phyloP scores from a whole-genome alignment of 345 rosid genomes.

The Camelina hispida region DNA sequence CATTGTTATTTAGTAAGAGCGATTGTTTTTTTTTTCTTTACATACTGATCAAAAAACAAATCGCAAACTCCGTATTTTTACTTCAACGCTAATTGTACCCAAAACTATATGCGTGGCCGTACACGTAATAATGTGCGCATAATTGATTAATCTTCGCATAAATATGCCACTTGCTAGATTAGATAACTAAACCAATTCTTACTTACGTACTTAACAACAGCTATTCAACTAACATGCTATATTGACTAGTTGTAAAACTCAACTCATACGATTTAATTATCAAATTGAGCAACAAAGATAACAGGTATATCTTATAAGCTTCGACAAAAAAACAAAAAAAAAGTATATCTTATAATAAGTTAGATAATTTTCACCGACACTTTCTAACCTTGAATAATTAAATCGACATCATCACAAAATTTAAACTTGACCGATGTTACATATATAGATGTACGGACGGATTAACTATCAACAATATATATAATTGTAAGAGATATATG shows the following conservation, averaged over 20 bases:
- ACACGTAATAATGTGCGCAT: constrained; percentile 27
- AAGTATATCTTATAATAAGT: constrained; percentile 2
- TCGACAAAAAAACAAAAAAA: neutral
- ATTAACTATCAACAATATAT: constrained; percentile 14
- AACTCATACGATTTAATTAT: constrained; percentile 12
- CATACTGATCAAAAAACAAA: too few species aligned
- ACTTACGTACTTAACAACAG: constrained; percentile 4
- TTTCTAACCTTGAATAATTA: constrained; percentile 22
- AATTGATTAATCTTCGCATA: constrained; percentile 5
- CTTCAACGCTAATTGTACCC: neutral
- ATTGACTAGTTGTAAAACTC: constrained; percentile 22
- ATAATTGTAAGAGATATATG: neutral
- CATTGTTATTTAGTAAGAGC: neutral
- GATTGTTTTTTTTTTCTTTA: neutral
- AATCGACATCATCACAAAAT: constrained; percentile 30
- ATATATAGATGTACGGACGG: constrained; percentile 18
- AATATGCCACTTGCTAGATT: constrained; percentile 6
- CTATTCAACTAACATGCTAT: constrained; percentile 26
- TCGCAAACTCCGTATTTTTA: neutral
- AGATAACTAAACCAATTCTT: neutral
- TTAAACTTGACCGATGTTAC: constrained; percentile 28
- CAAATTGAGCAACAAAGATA: constrained; percentile 33
- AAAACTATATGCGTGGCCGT: constrained; percentile 24
- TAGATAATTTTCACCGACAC: constrained; percentile 34
- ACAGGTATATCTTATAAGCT: constrained; percentile 14